Evolutionary conservation across 2,329 filamentous ascomycete species (phyloP), one percentile per base, ranked within the genome.

Genomic region (Coleophoma crateriformis): DNA sequence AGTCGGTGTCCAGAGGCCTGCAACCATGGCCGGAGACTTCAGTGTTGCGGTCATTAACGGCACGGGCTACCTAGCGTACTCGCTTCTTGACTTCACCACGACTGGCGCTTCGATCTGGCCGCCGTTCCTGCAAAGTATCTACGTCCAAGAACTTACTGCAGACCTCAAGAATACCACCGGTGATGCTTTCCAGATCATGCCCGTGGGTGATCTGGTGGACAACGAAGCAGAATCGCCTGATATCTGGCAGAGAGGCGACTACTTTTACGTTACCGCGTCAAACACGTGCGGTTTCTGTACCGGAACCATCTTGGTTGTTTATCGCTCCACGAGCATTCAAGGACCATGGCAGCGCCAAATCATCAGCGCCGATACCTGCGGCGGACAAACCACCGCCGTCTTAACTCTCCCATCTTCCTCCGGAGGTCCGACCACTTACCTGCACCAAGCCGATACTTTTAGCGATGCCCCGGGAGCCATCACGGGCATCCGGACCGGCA

Each of bases 281-380:
- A 59, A 61, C 34, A 61, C 58, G 2, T 61, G 58, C 35, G 58
- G 57, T 10, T 61, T 57, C 48, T 61, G 59, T 34, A 54, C 53
- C 7, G 55, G 54, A 7, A 61, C 58, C 3, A 15, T 58, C 7
- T 44, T 60, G 2, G 35, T 60, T 27, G 50, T 59, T 32, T 60
- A 59, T 34, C 54, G 53, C 15, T 53, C 53, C 10, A 54, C 52
- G 15, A 40, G 35, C 1, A 48, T 60, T 11, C 35, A 50, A 6
- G 56, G 57, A 7, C 54, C 58, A 3, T 60, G 58, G 58, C 47
- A 17, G 20, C 50, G 58, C 6, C 56, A 61, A 42, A 59, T 57
- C 7, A 56, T 61, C 38, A 55, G 53, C 35, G 35, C 38, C 2
- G 55, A 60, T 48, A 61, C 57, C 33, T 61, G 57, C 32, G 53